Conservation (phyloP, 2,329 filamentous ascomycete genomes). For the Monilinia aucupariae region DNA sequence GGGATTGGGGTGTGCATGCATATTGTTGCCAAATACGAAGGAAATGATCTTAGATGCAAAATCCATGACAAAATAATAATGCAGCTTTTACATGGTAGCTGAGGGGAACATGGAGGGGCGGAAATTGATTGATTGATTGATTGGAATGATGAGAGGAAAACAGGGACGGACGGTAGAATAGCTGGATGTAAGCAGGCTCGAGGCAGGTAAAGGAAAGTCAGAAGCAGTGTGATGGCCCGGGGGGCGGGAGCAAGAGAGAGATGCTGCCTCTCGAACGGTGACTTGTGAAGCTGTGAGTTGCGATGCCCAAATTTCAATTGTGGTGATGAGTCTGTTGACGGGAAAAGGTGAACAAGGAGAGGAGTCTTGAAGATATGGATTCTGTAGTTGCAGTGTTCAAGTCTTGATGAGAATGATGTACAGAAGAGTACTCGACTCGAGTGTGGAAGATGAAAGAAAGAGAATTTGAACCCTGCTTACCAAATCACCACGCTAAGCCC, state of each 20-base stretch:
- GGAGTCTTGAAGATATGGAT: not conserved
- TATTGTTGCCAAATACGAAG: constrained; percentile 6
- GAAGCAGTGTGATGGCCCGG: not conserved
- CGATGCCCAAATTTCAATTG: not conserved
- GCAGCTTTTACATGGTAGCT: constrained; percentile 1
- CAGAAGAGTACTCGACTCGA: too few species aligned
- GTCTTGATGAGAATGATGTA: too few species aligned
- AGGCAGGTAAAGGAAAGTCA: not conserved
- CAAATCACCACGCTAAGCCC: too few species aligned
- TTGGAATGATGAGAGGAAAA: constrained; percentile 5
- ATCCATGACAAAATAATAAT: not conserved
- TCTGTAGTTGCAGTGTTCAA: too few species aligned
- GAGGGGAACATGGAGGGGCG: not conserved
- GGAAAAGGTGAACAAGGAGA: not conserved
- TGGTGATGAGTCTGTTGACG: not conserved
- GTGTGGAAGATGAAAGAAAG: not conserved
- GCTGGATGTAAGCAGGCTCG: not conserved
- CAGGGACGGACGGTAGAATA: too few species aligned
- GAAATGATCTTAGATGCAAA: not conserved
- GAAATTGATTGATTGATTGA: constrained; percentile 9
- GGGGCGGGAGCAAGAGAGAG: too few species aligned
- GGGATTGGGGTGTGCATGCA: constrained; percentile 6
- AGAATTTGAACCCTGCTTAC: not conserved
- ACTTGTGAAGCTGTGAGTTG: not conserved
- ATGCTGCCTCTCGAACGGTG: not conserved